These are phyloP conservation scores for Aegilops longissima DNA, from an alignment of 176 grass and related monocot species.

Conservation along the genomic window DNA sequence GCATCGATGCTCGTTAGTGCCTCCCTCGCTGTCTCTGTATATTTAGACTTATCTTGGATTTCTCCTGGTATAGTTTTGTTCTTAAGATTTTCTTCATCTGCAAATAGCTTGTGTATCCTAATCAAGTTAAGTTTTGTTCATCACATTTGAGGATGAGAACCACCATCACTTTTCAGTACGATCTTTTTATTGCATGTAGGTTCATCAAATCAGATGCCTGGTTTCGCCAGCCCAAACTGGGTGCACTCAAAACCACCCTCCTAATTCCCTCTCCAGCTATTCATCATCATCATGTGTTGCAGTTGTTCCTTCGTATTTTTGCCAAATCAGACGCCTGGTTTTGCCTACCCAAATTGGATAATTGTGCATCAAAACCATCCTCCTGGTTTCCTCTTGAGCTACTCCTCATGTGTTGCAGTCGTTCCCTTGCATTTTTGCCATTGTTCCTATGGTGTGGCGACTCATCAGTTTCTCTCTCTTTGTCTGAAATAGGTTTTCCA, in stretches of 20 bases:
- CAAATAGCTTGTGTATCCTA: background rate
- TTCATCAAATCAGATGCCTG: background rate
- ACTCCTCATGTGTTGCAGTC: background rate
- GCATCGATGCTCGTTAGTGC: slow-evolving; percentile 85
- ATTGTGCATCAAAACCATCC: background rate
- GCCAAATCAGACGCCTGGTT: background rate
- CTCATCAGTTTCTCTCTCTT: too few relatives aligned
- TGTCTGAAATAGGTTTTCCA: too few relatives aligned
- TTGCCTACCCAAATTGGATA: background rate
- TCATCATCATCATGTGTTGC: background rate
- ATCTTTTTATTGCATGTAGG: background rate
- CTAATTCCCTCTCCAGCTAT: background rate
- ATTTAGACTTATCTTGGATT: background rate
- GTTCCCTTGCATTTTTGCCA: too few relatives aligned
- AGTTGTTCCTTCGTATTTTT: background rate
- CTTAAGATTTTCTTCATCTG: background rate
- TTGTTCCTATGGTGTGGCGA: too few relatives aligned
- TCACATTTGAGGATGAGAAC: background rate
- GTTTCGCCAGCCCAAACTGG: background rate
- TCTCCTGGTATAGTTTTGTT: background rate
- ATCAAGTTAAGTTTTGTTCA: slow-evolving; percentile 4
- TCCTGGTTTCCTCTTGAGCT: background rate
- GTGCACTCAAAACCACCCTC: background rate
- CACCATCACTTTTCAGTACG: background rate
- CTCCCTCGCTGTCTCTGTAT: slow-evolving; percentile 4